A percentile compares a stretch with the other conserved stretches of the same genome.
Conservation (phyloP, 2,329 filamentous ascomycete genomes). For the Zymoseptoria tritici region DNA sequence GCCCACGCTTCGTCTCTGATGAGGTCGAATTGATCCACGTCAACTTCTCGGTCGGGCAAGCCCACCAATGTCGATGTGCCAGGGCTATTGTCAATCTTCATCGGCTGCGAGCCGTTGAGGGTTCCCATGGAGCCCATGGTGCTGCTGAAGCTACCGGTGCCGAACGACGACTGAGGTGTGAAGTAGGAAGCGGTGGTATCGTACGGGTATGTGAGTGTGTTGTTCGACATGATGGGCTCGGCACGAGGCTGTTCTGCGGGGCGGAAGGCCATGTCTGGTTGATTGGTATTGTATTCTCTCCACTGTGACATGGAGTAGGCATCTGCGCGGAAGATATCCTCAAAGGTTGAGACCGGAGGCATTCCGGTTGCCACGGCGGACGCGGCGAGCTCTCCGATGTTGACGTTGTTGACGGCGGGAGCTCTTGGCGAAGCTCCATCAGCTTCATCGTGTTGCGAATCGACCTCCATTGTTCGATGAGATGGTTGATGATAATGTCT, state of each 20-base stretch:
- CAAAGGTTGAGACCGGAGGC: not conserved
- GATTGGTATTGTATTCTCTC: not conserved
- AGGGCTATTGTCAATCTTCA: conserved; percentile 7
- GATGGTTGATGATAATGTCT: conserved; percentile 6
- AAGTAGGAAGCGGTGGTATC: not conserved
- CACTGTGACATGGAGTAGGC: not conserved
- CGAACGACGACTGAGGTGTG: not conserved
- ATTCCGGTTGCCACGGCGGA: not conserved
- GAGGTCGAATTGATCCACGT: conserved; percentile 15
- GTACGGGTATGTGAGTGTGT: not conserved
- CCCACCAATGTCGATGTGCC: not conserved
- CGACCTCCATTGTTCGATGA: conserved; percentile 5
- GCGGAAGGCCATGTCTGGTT: not conserved
- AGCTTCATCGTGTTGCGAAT: not conserved
- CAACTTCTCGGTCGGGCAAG: conserved; percentile 5
- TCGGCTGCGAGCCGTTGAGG: not conserved
- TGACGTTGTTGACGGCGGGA: not conserved
- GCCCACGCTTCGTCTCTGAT: conserved; percentile 14
- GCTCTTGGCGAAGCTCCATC: not conserved
- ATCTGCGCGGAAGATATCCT: not conserved
- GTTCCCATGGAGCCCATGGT: not conserved
- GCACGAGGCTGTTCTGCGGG: not conserved
- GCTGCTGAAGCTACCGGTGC: not conserved
- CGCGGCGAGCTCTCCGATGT: not conserved
- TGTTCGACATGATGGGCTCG: not conserved